Evolutionary conservation across 2,329 filamentous ascomycete species (phyloP).

Genomic region (Elsinoe arachidis): DNA sequence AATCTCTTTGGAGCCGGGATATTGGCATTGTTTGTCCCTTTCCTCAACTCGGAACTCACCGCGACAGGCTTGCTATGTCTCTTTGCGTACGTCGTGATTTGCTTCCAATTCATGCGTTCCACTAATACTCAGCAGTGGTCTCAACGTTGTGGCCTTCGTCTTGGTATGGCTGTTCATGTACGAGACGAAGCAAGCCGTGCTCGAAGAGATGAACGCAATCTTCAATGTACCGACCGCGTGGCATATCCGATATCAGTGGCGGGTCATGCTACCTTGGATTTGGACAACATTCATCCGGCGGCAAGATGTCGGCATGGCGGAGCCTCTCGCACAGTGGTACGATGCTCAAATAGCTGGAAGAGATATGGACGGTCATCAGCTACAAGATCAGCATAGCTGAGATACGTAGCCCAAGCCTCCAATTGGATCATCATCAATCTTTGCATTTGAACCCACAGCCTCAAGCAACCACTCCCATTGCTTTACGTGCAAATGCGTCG

Average conservation of each 20-base stretch:
- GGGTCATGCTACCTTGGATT: conserved; percentile 7
- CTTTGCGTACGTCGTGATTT: conserved; percentile 20
- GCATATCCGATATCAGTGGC: conserved; percentile 3
- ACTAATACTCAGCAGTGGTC: conserved; percentile 10
- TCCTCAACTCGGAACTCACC: conserved; percentile 18
- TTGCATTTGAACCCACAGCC: no score
- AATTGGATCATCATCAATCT: no score
- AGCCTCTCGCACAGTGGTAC: neutral
- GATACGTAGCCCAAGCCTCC: no score
- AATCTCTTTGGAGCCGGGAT: conserved; percentile 25
- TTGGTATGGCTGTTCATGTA: conserved; percentile 27
- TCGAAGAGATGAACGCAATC: conserved; percentile 27
- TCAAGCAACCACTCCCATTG: no score
- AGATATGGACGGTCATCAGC: neutral
- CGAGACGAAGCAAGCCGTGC: conserved; percentile 23
- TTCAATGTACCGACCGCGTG: conserved; percentile 19
- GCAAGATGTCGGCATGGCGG: neutral
- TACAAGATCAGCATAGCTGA: neutral
- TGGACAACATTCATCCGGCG: neutral
- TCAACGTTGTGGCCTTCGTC: conserved; percentile 24
- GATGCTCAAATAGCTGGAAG: neutral
- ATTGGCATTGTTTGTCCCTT: conserved; percentile 24
- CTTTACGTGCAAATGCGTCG: no score
- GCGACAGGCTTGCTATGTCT: conserved; percentile 23
- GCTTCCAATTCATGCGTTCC: neutral